Conservation (phyloP, 805 yeast species). For the Metschnikowia baotianmanensis region DNA sequence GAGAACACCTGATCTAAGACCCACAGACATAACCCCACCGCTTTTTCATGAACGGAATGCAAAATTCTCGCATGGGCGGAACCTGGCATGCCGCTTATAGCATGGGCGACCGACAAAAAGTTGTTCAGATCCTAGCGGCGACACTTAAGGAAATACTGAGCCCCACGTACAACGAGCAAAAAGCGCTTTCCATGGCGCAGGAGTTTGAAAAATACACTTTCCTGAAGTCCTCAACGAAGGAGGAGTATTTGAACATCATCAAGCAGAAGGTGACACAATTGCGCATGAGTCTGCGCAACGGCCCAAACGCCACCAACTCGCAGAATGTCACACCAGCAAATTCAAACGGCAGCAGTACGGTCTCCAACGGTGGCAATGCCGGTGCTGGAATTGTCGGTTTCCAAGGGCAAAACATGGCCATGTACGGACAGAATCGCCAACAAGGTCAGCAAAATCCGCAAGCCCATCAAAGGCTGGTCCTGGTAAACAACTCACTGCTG, state of each 20-base stretch:
- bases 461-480: constrained; percentile 3
- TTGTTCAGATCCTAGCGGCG: constrained; percentile 36
- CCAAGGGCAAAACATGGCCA: constrained; percentile 7
- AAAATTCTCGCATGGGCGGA: constrained; percentile 23
- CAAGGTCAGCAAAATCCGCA: constrained; percentile 6
- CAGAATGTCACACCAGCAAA: background rate
- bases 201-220: constrained; percentile 70
- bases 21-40: background rate
- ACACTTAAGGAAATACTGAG: constrained; percentile 39
- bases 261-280: constrained; percentile 39
- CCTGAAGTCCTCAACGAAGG: constrained; percentile 53
- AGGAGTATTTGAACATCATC: constrained; percentile 50
- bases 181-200: constrained; percentile 52
- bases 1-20: background rate
- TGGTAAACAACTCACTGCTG: constrained; percentile 13
- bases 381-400: background rate
- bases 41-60: constrained; percentile 20
- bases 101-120: constrained; percentile 37
- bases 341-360: constrained; percentile 1
- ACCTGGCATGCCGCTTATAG: constrained; percentile 27
- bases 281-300: constrained; percentile 19
- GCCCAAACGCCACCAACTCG: constrained; percentile 5
- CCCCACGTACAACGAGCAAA: constrained; percentile 32
- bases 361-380: background rate
- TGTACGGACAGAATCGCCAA: constrained; percentile 9